These are phyloP conservation scores for Cercis canadensis DNA, from an alignment of 306 rosid species.

Conservation along the genomic window DNA sequence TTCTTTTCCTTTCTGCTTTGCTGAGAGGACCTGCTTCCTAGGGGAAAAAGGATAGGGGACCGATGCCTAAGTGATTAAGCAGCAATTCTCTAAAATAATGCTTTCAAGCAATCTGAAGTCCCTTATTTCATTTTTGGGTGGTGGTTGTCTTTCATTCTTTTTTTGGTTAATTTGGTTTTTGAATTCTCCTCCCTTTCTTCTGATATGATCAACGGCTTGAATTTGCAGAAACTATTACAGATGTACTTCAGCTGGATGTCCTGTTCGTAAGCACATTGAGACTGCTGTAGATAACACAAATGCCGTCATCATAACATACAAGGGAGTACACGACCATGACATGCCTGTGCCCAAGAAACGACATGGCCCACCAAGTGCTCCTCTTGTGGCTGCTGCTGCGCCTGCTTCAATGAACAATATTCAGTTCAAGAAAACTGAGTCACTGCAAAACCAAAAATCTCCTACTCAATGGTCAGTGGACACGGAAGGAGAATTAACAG, in stretches of 20 bases:
- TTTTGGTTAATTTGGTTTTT: constrained; percentile 4
- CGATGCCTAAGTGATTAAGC: constrained; percentile 15
- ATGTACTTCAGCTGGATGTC: constrained; percentile 99
- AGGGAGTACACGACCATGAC: constrained; percentile 94
- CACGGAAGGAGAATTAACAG: constrained; percentile 85
- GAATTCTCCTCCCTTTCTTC: constrained; percentile 27
- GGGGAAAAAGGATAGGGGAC: constrained; percentile 3
- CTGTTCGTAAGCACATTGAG: constrained; percentile 94
- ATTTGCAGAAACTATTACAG: constrained; percentile 90
- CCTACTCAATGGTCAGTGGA: constrained; percentile 89
- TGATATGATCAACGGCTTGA: constrained; percentile 38
- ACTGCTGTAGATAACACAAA: constrained; percentile 69
- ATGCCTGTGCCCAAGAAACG: constrained; percentile 95
- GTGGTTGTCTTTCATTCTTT: background rate
- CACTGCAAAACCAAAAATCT: constrained; percentile 41
- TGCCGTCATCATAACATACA: constrained; percentile 83
- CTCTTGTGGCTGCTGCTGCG: constrained; percentile 81
- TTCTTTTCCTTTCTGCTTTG: constrained; percentile 14
- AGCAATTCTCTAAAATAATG: constrained; percentile 20
- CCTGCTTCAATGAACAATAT: constrained; percentile 72
- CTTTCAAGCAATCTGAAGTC: background rate
- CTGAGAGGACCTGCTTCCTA: background rate
- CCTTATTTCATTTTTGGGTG: background rate
- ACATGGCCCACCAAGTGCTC: constrained; percentile 85
- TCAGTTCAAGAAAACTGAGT: constrained; percentile 52